These are phyloP conservation scores for Puccinia horiana DNA, from an alignment of 1,284 basidiomycete species.

Conservation along the genomic window DNA sequence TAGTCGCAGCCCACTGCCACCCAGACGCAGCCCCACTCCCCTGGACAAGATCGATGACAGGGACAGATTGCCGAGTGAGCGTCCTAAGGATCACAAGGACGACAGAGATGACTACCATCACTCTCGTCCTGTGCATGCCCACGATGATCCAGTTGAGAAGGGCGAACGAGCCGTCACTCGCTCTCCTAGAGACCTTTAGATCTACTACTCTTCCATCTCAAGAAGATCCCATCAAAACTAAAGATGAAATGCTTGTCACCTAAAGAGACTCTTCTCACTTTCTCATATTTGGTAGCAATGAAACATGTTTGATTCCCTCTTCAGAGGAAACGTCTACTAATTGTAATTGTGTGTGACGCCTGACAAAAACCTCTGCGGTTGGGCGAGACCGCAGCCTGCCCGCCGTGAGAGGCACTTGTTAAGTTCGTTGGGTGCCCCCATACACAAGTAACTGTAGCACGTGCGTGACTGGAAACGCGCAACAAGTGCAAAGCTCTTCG, in stretches of 20 bases:
- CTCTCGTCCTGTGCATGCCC: slow-evolving; percentile 11
- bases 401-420: too few relatives aligned
- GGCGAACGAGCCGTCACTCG: slow-evolving; percentile 30
- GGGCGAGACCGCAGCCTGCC: too few relatives aligned
- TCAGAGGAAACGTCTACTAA: neutral
- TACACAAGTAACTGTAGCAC: too few relatives aligned
- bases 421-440: too few relatives aligned
- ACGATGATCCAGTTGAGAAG: slow-evolving; percentile 35
- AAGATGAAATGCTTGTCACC: neutral
- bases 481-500: too few relatives aligned
- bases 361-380: too few relatives aligned
- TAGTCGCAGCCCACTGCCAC: slow-evolving; percentile 41
- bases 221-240: neutral
- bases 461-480: too few relatives aligned
- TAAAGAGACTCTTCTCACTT: neutral
- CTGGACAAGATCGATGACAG: slow-evolving; percentile 42
- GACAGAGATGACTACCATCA: slow-evolving; percentile 48
- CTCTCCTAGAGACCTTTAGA: slow-evolving; percentile 30
- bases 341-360: too few relatives aligned
- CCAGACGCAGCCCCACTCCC: slow-evolving; percentile 41
- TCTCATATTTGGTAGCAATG: slow-evolving; percentile 7
- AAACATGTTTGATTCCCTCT: slow-evolving; percentile 11
- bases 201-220: neutral
- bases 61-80: slow-evolving; percentile 24
- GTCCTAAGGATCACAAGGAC: slow-evolving; percentile 37